phyloP scores from a whole-genome alignment of 2,329 filamentous ascomycete genomes.

The Colletotrichum noveboracense region DNA sequence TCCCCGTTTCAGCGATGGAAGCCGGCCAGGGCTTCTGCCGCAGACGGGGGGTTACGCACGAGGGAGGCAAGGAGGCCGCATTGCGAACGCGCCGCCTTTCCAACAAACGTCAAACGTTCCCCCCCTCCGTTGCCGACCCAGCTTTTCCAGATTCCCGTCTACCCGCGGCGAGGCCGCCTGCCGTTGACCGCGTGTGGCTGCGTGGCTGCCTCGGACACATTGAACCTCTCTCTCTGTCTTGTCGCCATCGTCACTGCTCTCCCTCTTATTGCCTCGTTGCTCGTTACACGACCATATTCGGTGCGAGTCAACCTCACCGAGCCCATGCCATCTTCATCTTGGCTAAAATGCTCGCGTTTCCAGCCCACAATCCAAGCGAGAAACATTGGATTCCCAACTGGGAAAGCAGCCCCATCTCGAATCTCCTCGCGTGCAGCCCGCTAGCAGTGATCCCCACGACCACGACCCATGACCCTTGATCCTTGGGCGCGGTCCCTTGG shows the following conservation, averaged over 20 bases:
- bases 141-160: neutral
- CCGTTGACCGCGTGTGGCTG: neutral
- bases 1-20: neutral
- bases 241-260: neutral
- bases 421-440: constrained; percentile 14
- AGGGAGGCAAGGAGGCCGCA: neutral
- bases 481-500: neutral
- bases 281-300: neutral
- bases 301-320: neutral
- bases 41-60: neutral
- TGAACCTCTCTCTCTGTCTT: neutral
- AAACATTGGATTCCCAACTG: constrained; percentile 17
- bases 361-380: constrained; percentile 8
- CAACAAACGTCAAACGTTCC: constrained; percentile 9
- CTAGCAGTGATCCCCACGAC: constrained; percentile 12
- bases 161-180: neutral
- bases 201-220: neutral
- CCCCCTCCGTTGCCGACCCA: neutral
- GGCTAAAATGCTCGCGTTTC: neutral
- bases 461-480: constrained; percentile 8
- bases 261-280: neutral
- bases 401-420: constrained; percentile 15
- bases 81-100: constrained; percentile 1
- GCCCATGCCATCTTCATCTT: neutral
- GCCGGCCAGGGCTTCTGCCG: neutral